These are phyloP conservation scores for Salix arbutifolia DNA, from an alignment of 345 rosid genomes.

Conservation along the genomic window DNA sequence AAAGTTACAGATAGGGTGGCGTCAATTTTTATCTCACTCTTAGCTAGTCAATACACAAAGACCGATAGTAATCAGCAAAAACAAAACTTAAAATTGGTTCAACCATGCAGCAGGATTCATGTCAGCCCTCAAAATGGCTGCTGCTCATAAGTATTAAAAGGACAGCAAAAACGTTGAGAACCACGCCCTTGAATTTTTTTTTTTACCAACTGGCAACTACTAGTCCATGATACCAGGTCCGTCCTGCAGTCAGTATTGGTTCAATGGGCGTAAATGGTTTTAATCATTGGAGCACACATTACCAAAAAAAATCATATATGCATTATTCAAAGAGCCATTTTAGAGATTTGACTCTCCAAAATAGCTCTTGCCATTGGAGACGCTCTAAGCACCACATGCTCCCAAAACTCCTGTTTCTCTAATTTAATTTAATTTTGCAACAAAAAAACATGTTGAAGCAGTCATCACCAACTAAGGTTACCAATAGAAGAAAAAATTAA, in stretches of 20 bases:
- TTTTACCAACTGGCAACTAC: neutral
- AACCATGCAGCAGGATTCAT: neutral
- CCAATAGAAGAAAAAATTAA: neutral
- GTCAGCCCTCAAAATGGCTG: neutral
- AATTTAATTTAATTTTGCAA: neutral
- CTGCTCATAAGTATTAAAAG: neutral
- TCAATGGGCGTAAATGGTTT: neutral
- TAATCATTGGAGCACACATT: too few relatives aligned
- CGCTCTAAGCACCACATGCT: constrained; percentile 1
- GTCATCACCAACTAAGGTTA: neutral
- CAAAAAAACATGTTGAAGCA: constrained; percentile 5
- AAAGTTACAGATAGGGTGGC: neutral
- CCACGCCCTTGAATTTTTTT: neutral
- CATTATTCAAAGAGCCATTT: too few relatives aligned
- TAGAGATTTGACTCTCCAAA: too few relatives aligned
- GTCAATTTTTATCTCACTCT: neutral
- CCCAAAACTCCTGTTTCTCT: neutral
- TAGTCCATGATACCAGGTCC: neutral
- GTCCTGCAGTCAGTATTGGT: neutral
- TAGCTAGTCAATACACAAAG: neutral
- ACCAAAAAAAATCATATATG: too few relatives aligned
- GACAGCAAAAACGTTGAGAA: neutral
- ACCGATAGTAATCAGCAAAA: neutral
- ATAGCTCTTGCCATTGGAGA: too few relatives aligned
- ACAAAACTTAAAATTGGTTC: neutral